A percentile compares a stretch with the other conserved stretches of the same genome.
These are phyloP conservation scores for Solanum paucissectum DNA, from an alignment of 257 asterid species.

Conservation along the genomic window DNA sequence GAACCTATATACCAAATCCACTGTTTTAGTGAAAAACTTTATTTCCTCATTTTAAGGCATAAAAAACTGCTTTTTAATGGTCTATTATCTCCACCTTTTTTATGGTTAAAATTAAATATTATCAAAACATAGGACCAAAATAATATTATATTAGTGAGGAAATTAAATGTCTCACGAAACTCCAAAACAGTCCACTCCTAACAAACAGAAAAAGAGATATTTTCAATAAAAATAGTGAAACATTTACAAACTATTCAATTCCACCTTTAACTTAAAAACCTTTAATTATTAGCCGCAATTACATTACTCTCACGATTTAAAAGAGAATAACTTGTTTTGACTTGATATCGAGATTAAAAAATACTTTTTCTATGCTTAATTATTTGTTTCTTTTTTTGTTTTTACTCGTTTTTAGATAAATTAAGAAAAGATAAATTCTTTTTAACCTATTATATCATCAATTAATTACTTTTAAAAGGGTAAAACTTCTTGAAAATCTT, in stretches of 20 bases:
- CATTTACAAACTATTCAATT: neutral
- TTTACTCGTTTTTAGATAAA: too few relatives aligned
- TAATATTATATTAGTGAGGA: neutral
- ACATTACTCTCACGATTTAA: neutral
- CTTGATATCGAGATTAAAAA: neutral
- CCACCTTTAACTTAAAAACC: neutral
- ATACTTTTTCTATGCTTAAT: too few relatives aligned
- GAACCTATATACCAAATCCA: neutral
- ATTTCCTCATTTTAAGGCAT: neutral
- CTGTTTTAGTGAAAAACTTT: neutral
- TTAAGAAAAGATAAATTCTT: too few relatives aligned
- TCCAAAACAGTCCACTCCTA: neutral
- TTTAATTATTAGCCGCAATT: neutral
- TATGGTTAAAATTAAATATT: neutral
- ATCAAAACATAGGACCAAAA: neutral
- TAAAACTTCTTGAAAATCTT: too few relatives aligned
- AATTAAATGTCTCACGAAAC: neutral
- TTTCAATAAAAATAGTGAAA: neutral
- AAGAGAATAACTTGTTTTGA: too few relatives aligned
- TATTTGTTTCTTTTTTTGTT: too few relatives aligned
- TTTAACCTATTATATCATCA: too few relatives aligned
- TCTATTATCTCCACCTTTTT: neutral
- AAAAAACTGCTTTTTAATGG: neutral
- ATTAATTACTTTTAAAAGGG: too few relatives aligned
- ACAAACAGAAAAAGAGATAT: neutral